Percentiles rank a stretch among this genome's conserved stretches.
These are phyloP conservation scores for Shiraia bambusicola DNA, from an alignment of 2,329 filamentous ascomycete species.

Conservation along the genomic window DNA sequence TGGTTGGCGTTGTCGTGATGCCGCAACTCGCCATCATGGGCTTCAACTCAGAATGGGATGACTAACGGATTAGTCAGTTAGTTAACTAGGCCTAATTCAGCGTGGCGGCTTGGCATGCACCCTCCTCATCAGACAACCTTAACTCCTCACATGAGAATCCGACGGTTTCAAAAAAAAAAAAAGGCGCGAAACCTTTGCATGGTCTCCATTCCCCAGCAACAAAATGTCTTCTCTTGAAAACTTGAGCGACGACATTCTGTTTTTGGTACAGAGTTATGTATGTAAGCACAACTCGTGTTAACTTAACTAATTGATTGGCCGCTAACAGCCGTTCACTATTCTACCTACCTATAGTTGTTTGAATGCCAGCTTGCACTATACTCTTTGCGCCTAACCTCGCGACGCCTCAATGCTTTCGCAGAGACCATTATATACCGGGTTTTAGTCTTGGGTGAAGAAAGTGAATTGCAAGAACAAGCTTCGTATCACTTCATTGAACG, in stretches of 20 bases:
- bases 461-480: constrained; percentile 9
- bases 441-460: constrained; percentile 11
- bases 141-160: background rate
- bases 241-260: constrained; percentile 19
- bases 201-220: background rate
- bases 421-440: constrained; percentile 14
- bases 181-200: background rate
- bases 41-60: constrained; percentile 17
- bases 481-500: constrained; percentile 15
- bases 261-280: constrained; percentile 17
- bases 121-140: constrained; percentile 11
- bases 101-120: constrained; percentile 20
- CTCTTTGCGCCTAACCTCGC: constrained; percentile 10
- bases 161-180: background rate
- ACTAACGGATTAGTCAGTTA: no score
- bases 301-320: constrained; percentile 4
- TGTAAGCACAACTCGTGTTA: constrained; percentile 1
- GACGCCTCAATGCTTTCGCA: constrained; percentile 13
- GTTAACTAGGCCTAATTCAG: constrained; percentile 8
- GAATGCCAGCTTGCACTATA: constrained; percentile 9
- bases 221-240: constrained; percentile 14
- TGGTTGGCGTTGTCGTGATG: constrained; percentile 23
- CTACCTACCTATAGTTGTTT: no score
- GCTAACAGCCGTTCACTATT: constrained; percentile 1
- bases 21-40: constrained; percentile 30